Conservation (phyloP, 2,329 filamentous ascomycete genomes). For the Helotiales sp. region DNA sequence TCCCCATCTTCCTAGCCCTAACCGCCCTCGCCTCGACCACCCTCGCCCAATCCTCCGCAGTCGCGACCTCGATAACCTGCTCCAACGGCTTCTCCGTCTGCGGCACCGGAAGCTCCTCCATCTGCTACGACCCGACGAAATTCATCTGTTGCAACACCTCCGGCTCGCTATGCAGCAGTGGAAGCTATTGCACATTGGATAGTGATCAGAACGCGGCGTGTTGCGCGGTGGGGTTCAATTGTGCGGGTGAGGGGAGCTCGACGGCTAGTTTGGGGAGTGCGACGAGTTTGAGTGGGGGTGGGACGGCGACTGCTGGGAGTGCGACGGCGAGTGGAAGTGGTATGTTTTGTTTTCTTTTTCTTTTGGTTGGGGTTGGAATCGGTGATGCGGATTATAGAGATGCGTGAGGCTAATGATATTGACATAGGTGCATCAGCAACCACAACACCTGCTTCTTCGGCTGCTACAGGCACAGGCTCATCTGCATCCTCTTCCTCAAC, state of each 20-base stretch:
- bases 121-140: constrained; percentile 5
- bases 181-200: constrained; percentile 1
- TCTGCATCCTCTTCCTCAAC: neutral
- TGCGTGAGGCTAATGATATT: neutral
- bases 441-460: neutral
- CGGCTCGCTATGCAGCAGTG: constrained; percentile 2
- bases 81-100: constrained; percentile 1
- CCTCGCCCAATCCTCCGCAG: neutral
- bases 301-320: neutral
- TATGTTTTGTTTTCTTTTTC: neutral
- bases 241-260: constrained; percentile 1
- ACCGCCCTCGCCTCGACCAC: neutral
- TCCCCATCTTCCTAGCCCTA: neutral
- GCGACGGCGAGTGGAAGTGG: neutral
- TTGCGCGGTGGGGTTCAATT: constrained; percentile 2
- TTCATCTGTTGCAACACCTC: constrained; percentile 3
- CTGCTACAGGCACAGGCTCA: neutral
- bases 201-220: constrained; percentile 2
- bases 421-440: too few species aligned
- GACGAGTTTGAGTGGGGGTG: neutral
- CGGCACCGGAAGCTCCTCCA: neutral
- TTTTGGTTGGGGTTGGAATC: neutral
- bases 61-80: neutral
- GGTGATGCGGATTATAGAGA: neutral
- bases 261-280: neutral